Base-by-base conservation (phyloP, 179 eudicot genomes). In the Pouteria campechiana region DNA sequence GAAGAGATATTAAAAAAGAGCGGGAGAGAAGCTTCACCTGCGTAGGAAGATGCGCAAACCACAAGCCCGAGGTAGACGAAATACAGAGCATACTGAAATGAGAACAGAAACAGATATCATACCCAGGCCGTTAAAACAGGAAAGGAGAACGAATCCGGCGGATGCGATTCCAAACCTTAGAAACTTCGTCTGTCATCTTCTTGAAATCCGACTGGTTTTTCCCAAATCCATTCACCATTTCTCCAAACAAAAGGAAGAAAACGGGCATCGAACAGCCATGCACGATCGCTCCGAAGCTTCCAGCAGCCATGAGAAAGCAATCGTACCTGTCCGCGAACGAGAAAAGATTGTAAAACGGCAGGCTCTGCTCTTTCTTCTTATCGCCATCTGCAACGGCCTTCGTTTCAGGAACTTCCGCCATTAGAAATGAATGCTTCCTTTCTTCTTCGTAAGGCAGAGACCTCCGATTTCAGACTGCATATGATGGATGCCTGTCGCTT, bases 211-310 rank as follows among this genome's bases (percentile, higher is more conserved):
- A 43, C 27, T 92, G 99, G 36, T 92, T 92, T 33, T 86, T 61
- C n/a, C 99, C 99, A 28, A 92, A 92, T 0, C 99, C 99, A 46
- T 92, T 92, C 32, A 92, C 92, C 96, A 92, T 82, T 56, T 87
- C 61, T 32, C 99, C 99, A 31, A 92, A 92, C 11, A 92, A 55
- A 14, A 92, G 69, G 52, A 92, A 92, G 69, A 92, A 92, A 16
- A 83, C 79, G 2, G 99, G 99, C 99, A 92, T 92, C 32, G 99
- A 79, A 25, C 96, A 87, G 24, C 99, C 99, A 40, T 92, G 99
- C 48, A 92, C 36, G 12, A 92, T 32, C 22, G 99, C 99, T 1
- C 99, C 99, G 5, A 92, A 25, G 41, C 67, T 87, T 0, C 99
- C 99, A 0, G 54, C 9, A 2, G 46, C 36, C 99, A 92, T 92